Percentiles rank a stretch among this genome's conserved stretches.
These are phyloP conservation scores for Tripterygium wilfordii DNA, from an alignment of 177 flowering plant species.

Conservation along the genomic window DNA sequence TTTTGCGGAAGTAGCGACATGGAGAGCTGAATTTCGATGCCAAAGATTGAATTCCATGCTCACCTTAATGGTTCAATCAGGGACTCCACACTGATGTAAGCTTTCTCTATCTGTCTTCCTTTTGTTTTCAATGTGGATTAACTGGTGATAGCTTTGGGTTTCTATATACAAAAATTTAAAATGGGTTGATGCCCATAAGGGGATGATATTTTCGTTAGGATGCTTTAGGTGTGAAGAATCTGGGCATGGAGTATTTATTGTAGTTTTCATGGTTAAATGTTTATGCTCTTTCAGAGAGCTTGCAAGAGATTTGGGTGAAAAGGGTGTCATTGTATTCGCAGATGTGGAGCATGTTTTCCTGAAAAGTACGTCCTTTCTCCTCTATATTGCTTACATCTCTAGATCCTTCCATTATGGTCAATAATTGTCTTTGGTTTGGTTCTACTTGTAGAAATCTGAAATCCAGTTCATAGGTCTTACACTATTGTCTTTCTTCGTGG, in stretches of 20 bases:
- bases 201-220: neutral
- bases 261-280: neutral
- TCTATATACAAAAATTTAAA: too few species aligned
- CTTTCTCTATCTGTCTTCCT: conserved; percentile 1
- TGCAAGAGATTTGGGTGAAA: conserved; percentile 74
- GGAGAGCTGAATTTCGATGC: conserved; percentile 50
- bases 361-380: conserved; percentile 48
- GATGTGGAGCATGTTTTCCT: too few species aligned
- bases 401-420: too few species aligned
- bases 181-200: too few species aligned
- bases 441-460: too few species aligned
- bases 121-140: neutral
- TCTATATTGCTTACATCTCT: neutral
- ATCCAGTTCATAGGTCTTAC: too few species aligned
- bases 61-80: conserved; percentile 96
- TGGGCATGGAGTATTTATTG: neutral
- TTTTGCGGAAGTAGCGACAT: neutral
- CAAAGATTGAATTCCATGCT: conserved; percentile 92
- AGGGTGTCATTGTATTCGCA: conserved; percentile 52
- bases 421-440: too few species aligned
- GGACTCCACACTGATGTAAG: conserved; percentile 74
- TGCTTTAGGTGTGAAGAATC: neutral
- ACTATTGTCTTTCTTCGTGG: too few species aligned
- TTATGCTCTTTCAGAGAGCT: conserved; percentile 56
- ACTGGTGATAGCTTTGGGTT: neutral